Evolutionary conservation across 2,329 filamentous ascomycete species (phyloP).

Genomic region (Aspergillus melleus): DNA sequence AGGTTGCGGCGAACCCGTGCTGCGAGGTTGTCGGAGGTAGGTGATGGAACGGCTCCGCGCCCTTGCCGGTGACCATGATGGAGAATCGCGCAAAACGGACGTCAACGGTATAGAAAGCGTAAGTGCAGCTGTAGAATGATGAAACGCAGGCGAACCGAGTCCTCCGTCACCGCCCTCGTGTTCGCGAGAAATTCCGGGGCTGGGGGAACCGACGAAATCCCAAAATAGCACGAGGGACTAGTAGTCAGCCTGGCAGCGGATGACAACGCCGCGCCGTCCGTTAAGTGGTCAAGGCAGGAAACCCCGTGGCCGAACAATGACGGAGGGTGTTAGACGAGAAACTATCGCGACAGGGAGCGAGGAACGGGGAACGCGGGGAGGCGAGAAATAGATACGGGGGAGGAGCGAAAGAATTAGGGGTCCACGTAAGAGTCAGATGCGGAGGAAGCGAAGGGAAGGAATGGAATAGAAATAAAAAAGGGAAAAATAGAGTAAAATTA

Average conservation of each 20-base stretch:
- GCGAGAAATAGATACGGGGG: background rate
- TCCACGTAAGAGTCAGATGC: background rate
- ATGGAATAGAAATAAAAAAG: too few relatives aligned
- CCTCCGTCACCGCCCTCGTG: conserved; percentile 34
- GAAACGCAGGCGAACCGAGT: conserved; percentile 4
- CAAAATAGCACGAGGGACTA: conserved; percentile 30
- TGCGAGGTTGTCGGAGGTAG: conserved; percentile 30
- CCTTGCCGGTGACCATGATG: conserved; percentile 41
- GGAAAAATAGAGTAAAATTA: background rate
- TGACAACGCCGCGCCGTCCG: conserved; percentile 21
- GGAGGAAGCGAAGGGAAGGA: background rate
- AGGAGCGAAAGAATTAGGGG: background rate
- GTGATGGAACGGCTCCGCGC: conserved; percentile 34
- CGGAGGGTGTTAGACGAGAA: conserved; percentile 9
- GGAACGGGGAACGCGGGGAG: conserved; percentile 4
- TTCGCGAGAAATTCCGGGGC: conserved; percentile 31
- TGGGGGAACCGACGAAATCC: conserved; percentile 23
- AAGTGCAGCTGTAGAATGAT: conserved; percentile 5
- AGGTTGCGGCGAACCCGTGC: conserved; percentile 55
- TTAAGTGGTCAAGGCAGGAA: conserved; percentile 4
- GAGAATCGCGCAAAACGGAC: conserved; percentile 3
- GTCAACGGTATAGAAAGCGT: conserved; percentile 12
- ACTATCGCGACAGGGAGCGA: background rate
- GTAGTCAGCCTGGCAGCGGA: conserved; percentile 18
- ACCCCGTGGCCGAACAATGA: conserved; percentile 6